A percentile compares a stretch with the other conserved stretches of the same genome.
Evolutionary conservation across 306 rosid species (phyloP).

Genomic region (Sphenostylis stenocarpa): DNA sequence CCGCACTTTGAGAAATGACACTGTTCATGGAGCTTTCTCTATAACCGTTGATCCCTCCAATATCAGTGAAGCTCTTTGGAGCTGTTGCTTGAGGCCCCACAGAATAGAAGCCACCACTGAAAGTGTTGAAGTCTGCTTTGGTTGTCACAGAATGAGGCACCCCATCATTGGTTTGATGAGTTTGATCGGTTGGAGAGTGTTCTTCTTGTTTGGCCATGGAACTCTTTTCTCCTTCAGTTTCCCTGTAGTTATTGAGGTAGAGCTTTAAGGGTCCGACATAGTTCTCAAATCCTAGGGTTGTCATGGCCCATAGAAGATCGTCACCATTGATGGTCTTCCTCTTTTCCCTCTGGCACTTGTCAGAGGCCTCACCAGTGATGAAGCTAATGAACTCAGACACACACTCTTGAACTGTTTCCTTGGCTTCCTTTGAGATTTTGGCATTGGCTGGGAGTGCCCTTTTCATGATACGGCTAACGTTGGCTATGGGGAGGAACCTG

Average conservation of each 20-base stretch:
- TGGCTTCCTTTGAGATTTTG: slow-evolving; percentile 84
- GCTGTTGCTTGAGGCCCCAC: slow-evolving; percentile 36
- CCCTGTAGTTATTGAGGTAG: slow-evolving; percentile 72
- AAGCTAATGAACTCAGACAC: slow-evolving; percentile 92
- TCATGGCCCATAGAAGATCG: slow-evolving; percentile 92
- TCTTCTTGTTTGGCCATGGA: slow-evolving; percentile 48
- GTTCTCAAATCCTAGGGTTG: slow-evolving; percentile 77
- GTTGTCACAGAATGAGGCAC: slow-evolving; percentile 9
- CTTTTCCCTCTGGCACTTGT: slow-evolving; percentile 82
- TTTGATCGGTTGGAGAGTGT: slow-evolving; percentile 25
- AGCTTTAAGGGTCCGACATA: slow-evolving; percentile 72
- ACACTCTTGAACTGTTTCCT: slow-evolving; percentile 85
- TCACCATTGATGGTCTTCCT: slow-evolving; percentile 89
- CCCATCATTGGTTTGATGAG: slow-evolving; percentile 10
- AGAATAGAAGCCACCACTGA: slow-evolving; percentile 55
- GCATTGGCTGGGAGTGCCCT: slow-evolving; percentile 82
- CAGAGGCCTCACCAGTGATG: slow-evolving; percentile 91
- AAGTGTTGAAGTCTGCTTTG: slow-evolving; percentile 34
- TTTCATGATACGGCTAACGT: slow-evolving; percentile 86
- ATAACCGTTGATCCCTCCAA: slow-evolving; percentile 45
- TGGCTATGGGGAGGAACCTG: slow-evolving; percentile 84
- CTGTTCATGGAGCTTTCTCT: slow-evolving; percentile 39
- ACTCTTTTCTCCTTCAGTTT: slow-evolving; percentile 70
- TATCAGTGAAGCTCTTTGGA: slow-evolving; percentile 37
- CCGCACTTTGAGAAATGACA: slow-evolving; percentile 26